Conservation (phyloP, 2,329 filamentous ascomycete species). For the Aureobasidium sp. region DNA sequence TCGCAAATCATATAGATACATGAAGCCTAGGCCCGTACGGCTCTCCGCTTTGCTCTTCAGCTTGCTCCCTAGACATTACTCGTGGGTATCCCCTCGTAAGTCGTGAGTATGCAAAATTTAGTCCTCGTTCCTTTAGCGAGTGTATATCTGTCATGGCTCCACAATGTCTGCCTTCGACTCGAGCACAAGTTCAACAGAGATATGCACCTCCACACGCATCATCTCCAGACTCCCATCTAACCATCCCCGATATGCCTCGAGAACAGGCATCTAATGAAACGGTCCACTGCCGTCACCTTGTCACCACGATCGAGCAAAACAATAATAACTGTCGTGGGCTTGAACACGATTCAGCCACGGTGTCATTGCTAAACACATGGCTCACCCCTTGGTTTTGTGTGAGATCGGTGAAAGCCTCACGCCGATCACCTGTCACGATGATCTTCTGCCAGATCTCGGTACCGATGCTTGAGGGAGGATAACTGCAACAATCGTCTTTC, state of each 20-base stretch:
- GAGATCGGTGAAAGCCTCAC: neutral
- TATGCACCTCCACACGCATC: neutral
- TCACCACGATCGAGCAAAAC: neutral
- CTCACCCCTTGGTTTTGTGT: neutral
- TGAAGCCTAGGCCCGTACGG: neutral
- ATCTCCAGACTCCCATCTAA: neutral
- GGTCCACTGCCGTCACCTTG: neutral
- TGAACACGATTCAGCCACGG: neutral
- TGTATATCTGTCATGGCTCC: too few relatives aligned
- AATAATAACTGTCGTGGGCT: neutral
- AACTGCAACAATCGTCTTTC: neutral
- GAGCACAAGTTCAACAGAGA: neutral
- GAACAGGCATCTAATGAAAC: neutral
- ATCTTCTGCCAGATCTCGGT: neutral
- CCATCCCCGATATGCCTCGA: neutral
- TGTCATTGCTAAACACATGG: neutral
- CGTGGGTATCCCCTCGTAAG: too few relatives aligned
- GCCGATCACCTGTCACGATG: neutral
- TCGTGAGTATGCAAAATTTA: too few relatives aligned
- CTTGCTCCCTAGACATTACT: too few relatives aligned
- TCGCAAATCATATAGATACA: neutral
- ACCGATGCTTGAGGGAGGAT: neutral
- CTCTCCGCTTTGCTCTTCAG: neutral
- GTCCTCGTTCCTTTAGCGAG: too few relatives aligned
- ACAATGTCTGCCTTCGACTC: too few relatives aligned